Percentiles rank a stretch among this genome's conserved stretches.
These are phyloP conservation scores for Rhizopogon vinicolor DNA, from an alignment of 768 basidiomycete genomes.

Conservation along the genomic window DNA sequence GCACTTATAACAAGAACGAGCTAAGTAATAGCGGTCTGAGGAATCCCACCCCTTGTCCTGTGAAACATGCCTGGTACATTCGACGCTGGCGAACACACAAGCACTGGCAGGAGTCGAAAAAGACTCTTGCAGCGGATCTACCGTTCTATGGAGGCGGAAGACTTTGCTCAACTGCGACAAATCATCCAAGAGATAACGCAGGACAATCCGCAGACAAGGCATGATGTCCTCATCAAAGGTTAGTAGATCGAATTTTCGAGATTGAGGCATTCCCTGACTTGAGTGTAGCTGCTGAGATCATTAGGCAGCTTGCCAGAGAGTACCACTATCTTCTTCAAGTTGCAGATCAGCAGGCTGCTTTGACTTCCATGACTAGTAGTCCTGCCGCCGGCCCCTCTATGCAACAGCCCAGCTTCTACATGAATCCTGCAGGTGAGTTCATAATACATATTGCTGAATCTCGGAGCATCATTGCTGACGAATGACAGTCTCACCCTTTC, in stretches of 20 bases:
- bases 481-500: background rate
- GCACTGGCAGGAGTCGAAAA: background rate
- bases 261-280: background rate
- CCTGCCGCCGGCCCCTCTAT: background rate
- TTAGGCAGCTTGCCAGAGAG: background rate
- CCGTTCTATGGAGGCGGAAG: background rate
- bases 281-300: background rate
- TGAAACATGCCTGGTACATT: background rate
- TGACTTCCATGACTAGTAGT: background rate
- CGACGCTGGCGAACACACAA: too few species aligned
- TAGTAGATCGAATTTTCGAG: background rate
- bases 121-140: background rate
- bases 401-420: background rate
- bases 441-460: background rate
- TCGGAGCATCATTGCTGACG: background rate
- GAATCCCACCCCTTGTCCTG: background rate
- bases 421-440: background rate
- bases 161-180: background rate
- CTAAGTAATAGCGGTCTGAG: background rate
- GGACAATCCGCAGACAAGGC: background rate
- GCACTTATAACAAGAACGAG: background rate
- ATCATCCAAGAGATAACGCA: background rate
- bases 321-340: background rate
- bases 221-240: background rate
- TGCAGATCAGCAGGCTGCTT: background rate